Conservation (phyloP, 2,329 filamentous ascomycete genomes). For the Cylindrodendrum hubeiense region DNA sequence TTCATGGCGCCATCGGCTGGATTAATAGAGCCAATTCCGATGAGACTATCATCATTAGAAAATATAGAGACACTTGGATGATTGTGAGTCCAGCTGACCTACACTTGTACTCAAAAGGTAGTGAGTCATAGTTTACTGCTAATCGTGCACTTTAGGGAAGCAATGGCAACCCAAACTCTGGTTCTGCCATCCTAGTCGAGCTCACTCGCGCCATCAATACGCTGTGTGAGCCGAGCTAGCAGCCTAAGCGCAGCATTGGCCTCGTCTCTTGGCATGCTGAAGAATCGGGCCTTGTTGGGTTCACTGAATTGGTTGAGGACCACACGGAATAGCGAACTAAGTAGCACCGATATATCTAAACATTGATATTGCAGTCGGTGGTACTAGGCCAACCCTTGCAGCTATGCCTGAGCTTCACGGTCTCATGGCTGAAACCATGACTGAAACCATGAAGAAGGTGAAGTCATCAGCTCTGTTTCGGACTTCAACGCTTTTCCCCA, state of each 20-base stretch:
- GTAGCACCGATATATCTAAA: slow-evolving; percentile 84
- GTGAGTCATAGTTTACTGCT: no score
- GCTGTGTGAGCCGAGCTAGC: slow-evolving; percentile 81
- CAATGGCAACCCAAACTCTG: slow-evolving; percentile 86
- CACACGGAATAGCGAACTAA: slow-evolving; percentile 79
- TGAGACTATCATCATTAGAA: slow-evolving; percentile 80
- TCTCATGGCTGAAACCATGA: slow-evolving; percentile 72
- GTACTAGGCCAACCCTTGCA: slow-evolving; percentile 67
- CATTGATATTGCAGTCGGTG: slow-evolving; percentile 76
- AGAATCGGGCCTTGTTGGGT: slow-evolving; percentile 85
- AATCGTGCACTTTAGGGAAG: no score
- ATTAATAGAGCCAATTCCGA: slow-evolving; percentile 83
- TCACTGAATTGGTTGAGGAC: slow-evolving; percentile 90
- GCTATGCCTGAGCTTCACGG: slow-evolving; percentile 77
- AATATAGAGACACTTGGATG: slow-evolving; percentile 74
- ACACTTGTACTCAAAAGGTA: no score
- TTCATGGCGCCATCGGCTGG: slow-evolving; percentile 84
- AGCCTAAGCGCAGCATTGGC: slow-evolving; percentile 78
- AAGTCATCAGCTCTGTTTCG: slow-evolving; percentile 73
- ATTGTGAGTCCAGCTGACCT: slow-evolving; percentile 32
- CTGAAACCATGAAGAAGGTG: slow-evolving; percentile 64
- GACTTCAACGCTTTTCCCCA: slow-evolving; percentile 78
- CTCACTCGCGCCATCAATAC: slow-evolving; percentile 79
- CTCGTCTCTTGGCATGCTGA: slow-evolving; percentile 80
- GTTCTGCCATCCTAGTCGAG: slow-evolving; percentile 82